These are phyloP conservation scores for Cupressus sempervirens DNA, from an alignment of 75 land plant genomes.

Conservation along the genomic window DNA sequence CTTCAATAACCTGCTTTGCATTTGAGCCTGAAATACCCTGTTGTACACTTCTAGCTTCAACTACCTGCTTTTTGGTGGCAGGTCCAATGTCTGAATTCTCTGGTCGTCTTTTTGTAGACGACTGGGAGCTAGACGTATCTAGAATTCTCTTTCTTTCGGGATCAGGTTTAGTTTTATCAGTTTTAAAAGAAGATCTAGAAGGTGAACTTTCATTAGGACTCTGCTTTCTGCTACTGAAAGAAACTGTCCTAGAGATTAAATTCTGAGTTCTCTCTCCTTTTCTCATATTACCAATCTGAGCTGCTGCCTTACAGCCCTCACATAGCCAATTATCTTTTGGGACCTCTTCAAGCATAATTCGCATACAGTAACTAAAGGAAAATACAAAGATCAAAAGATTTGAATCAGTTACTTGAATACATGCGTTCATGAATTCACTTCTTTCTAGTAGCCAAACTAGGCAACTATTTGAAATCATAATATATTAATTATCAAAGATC, in stretches of 20 bases:
- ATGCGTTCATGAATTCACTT: background rate
- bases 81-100: slow-evolving; percentile 33
- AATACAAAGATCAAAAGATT: background rate
- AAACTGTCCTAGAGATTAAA: slow-evolving; percentile 3
- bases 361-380: slow-evolving; percentile 68
- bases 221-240: slow-evolving; percentile 16
- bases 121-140: slow-evolving; percentile 12
- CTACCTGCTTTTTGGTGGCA: slow-evolving; percentile 26
- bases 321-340: slow-evolving; percentile 79
- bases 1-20: slow-evolving; percentile 28
- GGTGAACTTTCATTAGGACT: slow-evolving; percentile 5
- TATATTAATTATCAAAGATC: background rate
- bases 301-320: slow-evolving; percentile 46
- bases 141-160: slow-evolving; percentile 12
- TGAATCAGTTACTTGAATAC: background rate
- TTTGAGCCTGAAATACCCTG: slow-evolving; percentile 20
- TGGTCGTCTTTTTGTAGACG: slow-evolving; percentile 28
- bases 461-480: background rate
- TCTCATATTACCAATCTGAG: slow-evolving; percentile 30
- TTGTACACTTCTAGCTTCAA: slow-evolving; percentile 23
- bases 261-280: slow-evolving; percentile 22
- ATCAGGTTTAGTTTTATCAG: slow-evolving; percentile 3
- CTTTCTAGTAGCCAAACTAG: background rate
- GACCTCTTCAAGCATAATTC: slow-evolving; percentile 44
- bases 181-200: slow-evolving; percentile 12